A percentile compares a stretch with the other conserved stretches of the same genome.
These are phyloP conservation scores for Nitzschia putrida DNA, from an alignment of 108 stramenopile genomes.

Conservation along the genomic window DNA sequence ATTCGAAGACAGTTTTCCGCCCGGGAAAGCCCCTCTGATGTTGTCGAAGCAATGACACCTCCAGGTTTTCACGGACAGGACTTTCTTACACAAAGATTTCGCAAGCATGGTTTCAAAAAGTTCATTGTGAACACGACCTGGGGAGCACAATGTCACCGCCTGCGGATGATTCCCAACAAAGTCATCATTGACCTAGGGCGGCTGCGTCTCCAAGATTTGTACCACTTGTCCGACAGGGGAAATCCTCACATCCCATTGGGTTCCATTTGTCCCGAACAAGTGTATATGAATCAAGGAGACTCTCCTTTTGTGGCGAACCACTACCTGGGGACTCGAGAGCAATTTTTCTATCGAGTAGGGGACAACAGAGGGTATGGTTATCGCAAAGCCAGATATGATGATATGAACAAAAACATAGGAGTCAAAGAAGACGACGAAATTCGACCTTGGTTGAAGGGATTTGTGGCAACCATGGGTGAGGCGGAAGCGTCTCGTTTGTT, in stretches of 20 bases:
- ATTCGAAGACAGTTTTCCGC: constrained; percentile 20
- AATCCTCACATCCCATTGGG: constrained; percentile 22
- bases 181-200: constrained; percentile 15
- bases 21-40: constrained; percentile 2
- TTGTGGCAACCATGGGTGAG: constrained; percentile 15
- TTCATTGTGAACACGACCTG: background rate
- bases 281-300: background rate
- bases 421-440: background rate
- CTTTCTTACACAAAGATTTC: constrained; percentile 18
- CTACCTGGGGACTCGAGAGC: constrained; percentile 17
- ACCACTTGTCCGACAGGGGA: constrained; percentile 2
- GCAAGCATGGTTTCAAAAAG: background rate
- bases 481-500: constrained; percentile 6
- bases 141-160: background rate
- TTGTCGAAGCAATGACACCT: constrained; percentile 3
- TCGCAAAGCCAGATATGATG: constrained; percentile 23
- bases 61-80: constrained; percentile 2
- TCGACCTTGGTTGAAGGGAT: constrained; percentile 16
- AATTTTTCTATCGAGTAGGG: constrained; percentile 14
- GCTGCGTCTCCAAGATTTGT: constrained; percentile 7
- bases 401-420: constrained; percentile 14
- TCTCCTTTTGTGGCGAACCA: constrained; percentile 13
- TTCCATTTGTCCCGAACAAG: constrained; percentile 13
- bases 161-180: constrained; percentile 9
- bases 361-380: constrained; percentile 23